Percentiles rank a stretch among this genome's conserved stretches.
phyloP scores from a whole-genome alignment of 306 rosid species.

The Luffa acutangula region DNA sequence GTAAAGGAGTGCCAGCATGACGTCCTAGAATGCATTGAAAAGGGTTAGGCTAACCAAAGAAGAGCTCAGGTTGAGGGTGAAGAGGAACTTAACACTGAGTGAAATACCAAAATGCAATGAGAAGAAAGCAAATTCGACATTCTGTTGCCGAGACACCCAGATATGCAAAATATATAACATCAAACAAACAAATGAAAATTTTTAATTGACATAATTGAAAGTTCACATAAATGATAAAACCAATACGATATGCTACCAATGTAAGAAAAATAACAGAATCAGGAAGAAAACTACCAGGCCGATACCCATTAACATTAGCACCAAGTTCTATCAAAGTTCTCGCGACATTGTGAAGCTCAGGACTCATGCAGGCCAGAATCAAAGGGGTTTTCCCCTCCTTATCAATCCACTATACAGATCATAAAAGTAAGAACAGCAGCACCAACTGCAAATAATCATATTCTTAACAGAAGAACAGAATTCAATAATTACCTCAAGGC shows the following conservation, averaged over 20 bases:
- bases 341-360: conserved; percentile 50
- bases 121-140: neutral
- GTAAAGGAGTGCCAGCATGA: conserved; percentile 78
- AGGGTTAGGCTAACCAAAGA: neutral
- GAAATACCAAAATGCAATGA: neutral
- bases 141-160: neutral
- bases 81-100: neutral
- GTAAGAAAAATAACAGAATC: neutral
- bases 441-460: conserved; percentile 2
- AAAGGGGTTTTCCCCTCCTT: conserved; percentile 75
- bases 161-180: neutral
- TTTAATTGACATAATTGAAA: neutral
- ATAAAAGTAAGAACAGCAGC: conserved; percentile 13
- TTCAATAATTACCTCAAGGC: conserved; percentile 60
- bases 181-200: neutral
- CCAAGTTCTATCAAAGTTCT: conserved; percentile 81
- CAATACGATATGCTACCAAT: neutral
- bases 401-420: conserved; percentile 57
- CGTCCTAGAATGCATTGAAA: conserved; percentile 6
- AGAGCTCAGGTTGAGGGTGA: neutral
- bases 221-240: neutral
- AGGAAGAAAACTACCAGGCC: conserved; percentile 50
- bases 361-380: conserved; percentile 78
- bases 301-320: conserved; percentile 79
- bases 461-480: neutral